phyloP scores from a whole-genome alignment of 345 rosid genomes.

The Eucalyptus marginata region DNA sequence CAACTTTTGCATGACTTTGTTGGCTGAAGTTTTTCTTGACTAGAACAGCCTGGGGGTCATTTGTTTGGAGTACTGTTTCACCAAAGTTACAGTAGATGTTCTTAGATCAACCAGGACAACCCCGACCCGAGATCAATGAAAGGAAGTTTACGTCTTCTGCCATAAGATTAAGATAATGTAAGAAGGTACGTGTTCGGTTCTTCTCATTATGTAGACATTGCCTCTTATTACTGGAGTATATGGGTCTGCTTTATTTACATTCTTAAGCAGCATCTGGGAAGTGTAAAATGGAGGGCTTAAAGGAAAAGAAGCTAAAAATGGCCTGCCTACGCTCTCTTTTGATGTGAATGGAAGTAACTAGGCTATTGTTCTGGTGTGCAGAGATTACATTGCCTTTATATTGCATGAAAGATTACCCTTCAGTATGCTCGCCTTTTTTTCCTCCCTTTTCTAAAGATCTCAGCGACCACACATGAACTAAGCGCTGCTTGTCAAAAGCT shows the following conservation, averaged over 20 bases:
- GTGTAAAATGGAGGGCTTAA: not conserved
- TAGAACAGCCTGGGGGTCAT: not conserved
- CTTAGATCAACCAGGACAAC: not conserved
- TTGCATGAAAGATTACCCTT: not conserved
- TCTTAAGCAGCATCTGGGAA: not conserved
- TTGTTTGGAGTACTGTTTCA: not conserved
- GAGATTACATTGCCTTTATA: not conserved
- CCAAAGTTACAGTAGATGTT: not conserved
- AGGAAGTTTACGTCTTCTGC: not conserved
- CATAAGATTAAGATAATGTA: not conserved
- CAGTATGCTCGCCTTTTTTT: not conserved
- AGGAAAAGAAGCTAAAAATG: not conserved
- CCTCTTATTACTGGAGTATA: not conserved
- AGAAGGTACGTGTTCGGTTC: not conserved
- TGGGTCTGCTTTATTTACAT: not conserved
- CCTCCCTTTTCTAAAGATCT: not conserved
- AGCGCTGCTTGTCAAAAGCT: not conserved
- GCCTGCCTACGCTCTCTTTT: not conserved
- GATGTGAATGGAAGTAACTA: not conserved
- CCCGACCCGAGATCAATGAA: not conserved
- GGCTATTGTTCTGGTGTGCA: not conserved
- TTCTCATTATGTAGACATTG: not conserved
- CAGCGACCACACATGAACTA: not conserved
- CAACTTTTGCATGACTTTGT: constrained; percentile 91
- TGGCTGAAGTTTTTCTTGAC: constrained; percentile 29